Conservation (phyloP, 495 filamentous ascomycete genomes). For the Bacidia gigantensis region DNA sequence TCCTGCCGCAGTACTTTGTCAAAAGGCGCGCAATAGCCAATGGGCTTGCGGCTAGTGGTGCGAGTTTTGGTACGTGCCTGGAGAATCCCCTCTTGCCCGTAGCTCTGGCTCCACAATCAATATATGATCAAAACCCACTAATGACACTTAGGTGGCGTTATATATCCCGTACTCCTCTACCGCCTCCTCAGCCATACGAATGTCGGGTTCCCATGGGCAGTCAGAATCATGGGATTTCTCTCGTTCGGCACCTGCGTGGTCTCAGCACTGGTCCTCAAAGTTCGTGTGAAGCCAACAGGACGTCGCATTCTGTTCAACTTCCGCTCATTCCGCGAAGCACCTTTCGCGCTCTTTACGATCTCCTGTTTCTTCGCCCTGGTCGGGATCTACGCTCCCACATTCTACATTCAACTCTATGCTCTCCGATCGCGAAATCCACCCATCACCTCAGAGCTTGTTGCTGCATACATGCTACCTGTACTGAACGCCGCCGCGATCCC, state of each 20-base stretch:
- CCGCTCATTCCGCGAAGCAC: constrained; percentile 33
- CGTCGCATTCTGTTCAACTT: constrained; percentile 29
- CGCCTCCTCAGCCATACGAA: constrained; percentile 31
- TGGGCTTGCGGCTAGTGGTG: constrained; percentile 44
- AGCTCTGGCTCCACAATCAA: no score
- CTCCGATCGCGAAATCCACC: constrained; percentile 23
- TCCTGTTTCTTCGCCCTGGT: constrained; percentile 45
- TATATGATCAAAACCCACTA: background rate
- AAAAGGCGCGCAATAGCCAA: constrained; percentile 40
- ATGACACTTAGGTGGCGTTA: constrained; percentile 30
- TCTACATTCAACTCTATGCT: constrained; percentile 53
- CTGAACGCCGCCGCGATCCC: constrained; percentile 36
- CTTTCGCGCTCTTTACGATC: constrained; percentile 27
- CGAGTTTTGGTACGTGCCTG: constrained; percentile 33
- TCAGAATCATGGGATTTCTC: constrained; percentile 46
- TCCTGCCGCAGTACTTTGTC: constrained; percentile 46
- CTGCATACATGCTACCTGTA: constrained; percentile 39
- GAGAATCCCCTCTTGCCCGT: background rate
- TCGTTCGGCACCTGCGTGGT: constrained; percentile 40
- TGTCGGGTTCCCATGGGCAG: constrained; percentile 56
- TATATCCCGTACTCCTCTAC: constrained; percentile 59
- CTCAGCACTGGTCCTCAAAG: constrained; percentile 38
- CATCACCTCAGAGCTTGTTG: constrained; percentile 22
- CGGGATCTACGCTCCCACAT: constrained; percentile 59
- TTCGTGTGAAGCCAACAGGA: constrained; percentile 33